Evolutionary conservation across 2,329 filamentous ascomycete genomes (phyloP), one percentile per base, ranked within the genome.

Genomic region (Davidsoniella eucalypti): DNA sequence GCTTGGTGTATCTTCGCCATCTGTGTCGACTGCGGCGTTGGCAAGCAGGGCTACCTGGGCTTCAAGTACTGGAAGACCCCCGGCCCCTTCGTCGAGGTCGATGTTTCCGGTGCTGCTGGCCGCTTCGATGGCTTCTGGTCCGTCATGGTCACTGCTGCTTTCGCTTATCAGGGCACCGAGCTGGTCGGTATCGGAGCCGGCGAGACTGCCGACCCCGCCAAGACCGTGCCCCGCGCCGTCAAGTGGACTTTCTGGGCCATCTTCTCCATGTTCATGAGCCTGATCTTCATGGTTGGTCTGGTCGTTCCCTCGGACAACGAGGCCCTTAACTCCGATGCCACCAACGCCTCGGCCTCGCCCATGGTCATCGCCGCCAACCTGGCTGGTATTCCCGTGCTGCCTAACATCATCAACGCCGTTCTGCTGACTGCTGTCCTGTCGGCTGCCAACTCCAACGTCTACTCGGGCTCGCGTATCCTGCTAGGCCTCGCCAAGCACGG

Each of bases 1-100:
- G 82, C 82, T 40, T 85, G 87, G 67, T 73, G 85, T 67, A 79
- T 88, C 60, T 84, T 87, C 57, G 77, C 73, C 55, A 82, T 87
- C 57, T 83, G 80, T 62, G 72, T 87, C 64, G 80, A 85, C 59
- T 81, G 80, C 2, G 84, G 83, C 43, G 82, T 71, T 5, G 80
- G 82, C 17, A 59, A 76, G 14, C 69, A 85, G 55, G 80, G 80
- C n/a, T 80, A 82, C 58, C 69, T 87, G 46, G 83, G 84, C 42
- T 87, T 87, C 66, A 69, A 73, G 55, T 80, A 83, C 64, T 87
- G 82, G 82, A 64, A 68, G 6, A 58, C 73, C 33, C 82, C 82
- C 0, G 84, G 83, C 7, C 74, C 82, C 0, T 86, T 86, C 58
- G 72, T 72, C 16, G 71, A 74, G 8, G 76, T 78, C 57, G 63